Base-by-base conservation (phyloP, 163 green algal genomes). In the Chlamydomonas reinhardtii region DNA sequence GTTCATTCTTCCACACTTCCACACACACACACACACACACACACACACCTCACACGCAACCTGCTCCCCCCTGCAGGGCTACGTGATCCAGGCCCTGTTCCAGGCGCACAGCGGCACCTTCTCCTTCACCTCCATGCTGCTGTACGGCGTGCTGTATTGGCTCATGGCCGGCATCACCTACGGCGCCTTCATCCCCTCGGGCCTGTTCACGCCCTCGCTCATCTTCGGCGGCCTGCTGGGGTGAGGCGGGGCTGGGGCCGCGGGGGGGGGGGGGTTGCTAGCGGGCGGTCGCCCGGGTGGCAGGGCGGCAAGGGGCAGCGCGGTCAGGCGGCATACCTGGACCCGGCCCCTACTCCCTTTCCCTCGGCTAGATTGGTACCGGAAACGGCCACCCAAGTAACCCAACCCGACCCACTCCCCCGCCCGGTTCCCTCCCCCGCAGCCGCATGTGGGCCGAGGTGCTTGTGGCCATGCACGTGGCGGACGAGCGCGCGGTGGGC, bases 161-260 rank as follows among this genome's bases (percentile, higher is more conserved):
- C 78, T 94, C 25, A 77, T 93, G 66, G 92, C 91, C 0, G 87
- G 84, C 6, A 86, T 93, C 43, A 91, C 89, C 0, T 95, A 94
- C 74, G 92, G 92, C 37, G 89, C 91, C 4, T 92, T 92, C 83
- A 92, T 95, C 37, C 92, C 92, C 20, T 93, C 87, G 32, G 92
- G 92, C 71, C 76, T 95, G 34, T 95, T 95, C 88, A 95, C 92
- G 15, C 90, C 90, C 27, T 91, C 86, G 11, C 81, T 95, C 48
- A 91, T 95, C 65, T 92, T 94, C 79, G 92, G 92, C 43, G 91
- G 89, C 56, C 89, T 89, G 70, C 79, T 95, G 39, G 92, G 92
- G 84, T 91, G 59, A 27, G 25, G 65, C 12, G 25, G 32, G 1
- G 48, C 48, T 19, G 48, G 48, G 48, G 48, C 11, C 11, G 11